Percentiles rank a stretch among this genome's conserved stretches.
Evolutionary conservation across 768 basidiomycete species (phyloP).

Genomic region (Leccinum obscurum): DNA sequence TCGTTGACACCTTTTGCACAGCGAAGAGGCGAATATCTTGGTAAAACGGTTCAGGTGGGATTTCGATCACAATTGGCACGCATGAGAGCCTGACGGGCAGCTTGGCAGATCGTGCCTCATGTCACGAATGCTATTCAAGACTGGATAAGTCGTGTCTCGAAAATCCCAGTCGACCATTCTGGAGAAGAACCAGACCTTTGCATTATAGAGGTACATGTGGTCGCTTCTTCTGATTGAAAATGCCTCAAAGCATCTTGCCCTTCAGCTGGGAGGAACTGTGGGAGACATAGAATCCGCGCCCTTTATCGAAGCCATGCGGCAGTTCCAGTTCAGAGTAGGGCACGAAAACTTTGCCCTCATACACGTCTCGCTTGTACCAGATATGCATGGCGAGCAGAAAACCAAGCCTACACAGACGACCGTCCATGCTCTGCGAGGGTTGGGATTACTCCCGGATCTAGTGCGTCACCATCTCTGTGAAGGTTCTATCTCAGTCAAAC

Average conservation of each 20-base stretch:
- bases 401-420: constrained; percentile 99
- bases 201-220: constrained; percentile 82
- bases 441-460: constrained; percentile 91
- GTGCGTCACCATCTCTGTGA: constrained; percentile 43
- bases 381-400: constrained; percentile 98
- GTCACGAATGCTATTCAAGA: constrained; percentile 97
- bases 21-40: constrained; percentile 87
- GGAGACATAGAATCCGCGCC: constrained; percentile 99
- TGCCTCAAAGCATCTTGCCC: constrained; percentile 2
- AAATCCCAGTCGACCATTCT: constrained; percentile 92
- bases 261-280: constrained; percentile 95
- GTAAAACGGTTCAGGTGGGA: constrained; percentile 91
- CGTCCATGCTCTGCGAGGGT: constrained; percentile 87
- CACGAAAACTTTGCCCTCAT: constrained; percentile 95
- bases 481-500: background rate
- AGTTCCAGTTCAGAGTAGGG: constrained; percentile 98
- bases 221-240: constrained; percentile 1
- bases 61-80: background rate
- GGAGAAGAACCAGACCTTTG: constrained; percentile 94
- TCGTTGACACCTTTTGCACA: constrained; percentile 31
- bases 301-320: constrained; percentile 98
- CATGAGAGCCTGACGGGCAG: constrained; percentile 9
- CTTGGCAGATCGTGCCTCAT: constrained; percentile 84
- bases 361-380: constrained; percentile 96
- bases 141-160: constrained; percentile 95